These are phyloP conservation scores for Salvia miltiorrhiza DNA, from an alignment of 257 asterid genomes.

Conservation along the genomic window DNA sequence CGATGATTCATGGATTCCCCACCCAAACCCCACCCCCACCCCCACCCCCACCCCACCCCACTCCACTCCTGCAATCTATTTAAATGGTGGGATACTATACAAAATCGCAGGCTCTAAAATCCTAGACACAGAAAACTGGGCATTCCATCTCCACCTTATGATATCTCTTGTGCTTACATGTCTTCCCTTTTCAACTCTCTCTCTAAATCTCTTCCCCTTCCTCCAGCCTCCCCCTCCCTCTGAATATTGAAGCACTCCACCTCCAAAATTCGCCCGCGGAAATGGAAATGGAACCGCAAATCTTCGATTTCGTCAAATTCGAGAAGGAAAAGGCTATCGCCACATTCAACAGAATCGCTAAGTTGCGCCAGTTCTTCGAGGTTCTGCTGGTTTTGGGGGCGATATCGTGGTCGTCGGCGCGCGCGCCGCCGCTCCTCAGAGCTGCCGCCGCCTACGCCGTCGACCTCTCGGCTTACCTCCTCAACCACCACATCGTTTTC, in stretches of 20 bases:
- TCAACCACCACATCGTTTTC: conserved; percentile 76
- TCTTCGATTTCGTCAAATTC: conserved; percentile 26
- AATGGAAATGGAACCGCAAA: conserved; percentile 24
- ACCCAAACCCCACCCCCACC: too few relatives aligned
- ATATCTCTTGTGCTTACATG: conserved; percentile 22
- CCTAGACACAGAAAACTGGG: conserved; percentile 4
- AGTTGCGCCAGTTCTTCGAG: conserved; percentile 44
- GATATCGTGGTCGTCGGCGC: conserved; percentile 68
- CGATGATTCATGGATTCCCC: conserved; percentile 8
- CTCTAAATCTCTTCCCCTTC: conserved; percentile 14
- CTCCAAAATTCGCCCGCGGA: neutral
- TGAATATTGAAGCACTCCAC: neutral
- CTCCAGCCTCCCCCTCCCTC: conserved; percentile 30
- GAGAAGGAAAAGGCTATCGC: conserved; percentile 46
- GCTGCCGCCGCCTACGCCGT: conserved; percentile 20
- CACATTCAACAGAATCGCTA: conserved; percentile 38
- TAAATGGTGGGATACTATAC: conserved; percentile 18
- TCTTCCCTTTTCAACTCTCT: conserved; percentile 17
- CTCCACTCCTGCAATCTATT: conserved; percentile 12
- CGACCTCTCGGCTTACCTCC: conserved; percentile 27
- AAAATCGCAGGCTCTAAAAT: neutral
- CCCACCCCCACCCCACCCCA: too few relatives aligned
- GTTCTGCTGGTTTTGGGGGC: conserved; percentile 35
- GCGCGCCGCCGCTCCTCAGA: conserved; percentile 37
- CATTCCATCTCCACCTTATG: conserved; percentile 5